These are phyloP conservation scores for Actinidia polygama DNA, from an alignment of 179 eudicot species.

Conservation along the genomic window DNA sequence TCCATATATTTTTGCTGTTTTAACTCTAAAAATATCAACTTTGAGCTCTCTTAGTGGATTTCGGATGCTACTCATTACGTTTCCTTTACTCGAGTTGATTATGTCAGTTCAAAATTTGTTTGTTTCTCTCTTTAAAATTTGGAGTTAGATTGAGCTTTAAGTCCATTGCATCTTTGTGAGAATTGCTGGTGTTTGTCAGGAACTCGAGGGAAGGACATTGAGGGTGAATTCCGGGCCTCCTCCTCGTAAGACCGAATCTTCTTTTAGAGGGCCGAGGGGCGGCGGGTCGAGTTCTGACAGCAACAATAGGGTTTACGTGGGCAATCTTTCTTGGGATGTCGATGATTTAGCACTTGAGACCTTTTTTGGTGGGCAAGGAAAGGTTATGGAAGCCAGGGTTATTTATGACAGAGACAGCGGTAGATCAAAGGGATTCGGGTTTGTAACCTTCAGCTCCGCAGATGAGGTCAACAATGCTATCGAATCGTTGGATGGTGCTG, in stretches of 20 bases:
- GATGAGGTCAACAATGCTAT: conserved; percentile 84
- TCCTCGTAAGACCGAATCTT: conserved; percentile 58
- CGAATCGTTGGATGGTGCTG: conserved; percentile 76
- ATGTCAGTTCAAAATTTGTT: neutral
- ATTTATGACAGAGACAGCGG: conserved; percentile 93
- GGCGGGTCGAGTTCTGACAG: conserved; percentile 45
- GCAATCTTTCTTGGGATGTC: conserved; percentile 92
- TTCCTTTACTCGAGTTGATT: too few species aligned
- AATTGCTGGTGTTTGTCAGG: conserved; percentile 45
- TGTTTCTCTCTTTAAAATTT: neutral
- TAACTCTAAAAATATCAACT: neutral
- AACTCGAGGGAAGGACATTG: conserved; percentile 80
- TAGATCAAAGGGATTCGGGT: conserved; percentile 97
- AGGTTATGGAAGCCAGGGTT: conserved; percentile 84
- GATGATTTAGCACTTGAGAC: conserved; percentile 72
- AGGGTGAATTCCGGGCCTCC: conserved; percentile 97
- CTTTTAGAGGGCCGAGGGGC: conserved; percentile 51
- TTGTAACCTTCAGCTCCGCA: conserved; percentile 72
- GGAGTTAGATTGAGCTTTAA: neutral
- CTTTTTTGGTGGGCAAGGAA: conserved; percentile 79
- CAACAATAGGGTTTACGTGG: conserved; percentile 74
- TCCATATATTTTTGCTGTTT: neutral
- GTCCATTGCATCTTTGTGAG: conserved; percentile 11
- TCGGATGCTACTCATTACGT: too few species aligned
- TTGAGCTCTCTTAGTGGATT: neutral